Conservation (phyloP, 768 basidiomycete species). For the Tubosaeta brunneosetosa region DNA sequence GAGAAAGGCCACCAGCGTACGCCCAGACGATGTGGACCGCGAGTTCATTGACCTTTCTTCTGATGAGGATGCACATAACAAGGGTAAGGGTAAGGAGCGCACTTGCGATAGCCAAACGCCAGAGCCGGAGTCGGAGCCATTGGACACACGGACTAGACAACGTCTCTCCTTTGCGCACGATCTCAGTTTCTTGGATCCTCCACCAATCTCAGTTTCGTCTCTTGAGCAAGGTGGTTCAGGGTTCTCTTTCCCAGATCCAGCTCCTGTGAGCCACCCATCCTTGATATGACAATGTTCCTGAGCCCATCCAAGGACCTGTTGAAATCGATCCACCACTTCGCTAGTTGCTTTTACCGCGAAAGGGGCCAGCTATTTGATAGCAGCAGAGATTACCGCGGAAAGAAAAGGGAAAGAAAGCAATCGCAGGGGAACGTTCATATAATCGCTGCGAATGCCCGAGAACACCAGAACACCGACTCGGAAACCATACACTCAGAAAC, state of each 20-base stretch:
- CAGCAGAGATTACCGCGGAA: constrained; percentile 42
- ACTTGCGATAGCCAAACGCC: constrained; percentile 10
- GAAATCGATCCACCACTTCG: constrained; percentile 49
- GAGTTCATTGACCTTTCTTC: constrained; percentile 21
- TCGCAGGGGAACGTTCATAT: constrained; percentile 20
- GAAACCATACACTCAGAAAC: constrained; percentile 11
- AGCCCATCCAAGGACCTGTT: constrained; percentile 42
- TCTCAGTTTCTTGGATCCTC: constrained; percentile 50
- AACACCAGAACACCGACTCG: not conserved
- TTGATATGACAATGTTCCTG: not conserved
- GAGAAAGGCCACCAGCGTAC: constrained; percentile 16
- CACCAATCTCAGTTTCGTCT: constrained; percentile 10
- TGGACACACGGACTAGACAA: constrained; percentile 32
- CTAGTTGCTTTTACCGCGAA: constrained; percentile 56
- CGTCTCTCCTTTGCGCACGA: constrained; percentile 45
- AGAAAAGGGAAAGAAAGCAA: constrained; percentile 33
- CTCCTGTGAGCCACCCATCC: constrained; percentile 42
- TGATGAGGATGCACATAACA: constrained; percentile 13
- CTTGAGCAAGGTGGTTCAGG: constrained; percentile 5
- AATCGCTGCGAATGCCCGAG: constrained; percentile 10
- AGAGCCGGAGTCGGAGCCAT: constrained; percentile 10
- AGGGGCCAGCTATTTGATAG: constrained; percentile 54
- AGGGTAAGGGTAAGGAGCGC: constrained; percentile 25
- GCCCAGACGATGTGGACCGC: constrained; percentile 22
- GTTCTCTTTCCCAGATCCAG: constrained; percentile 35